Conservation (phyloP, 257 asterid species). For the Lycium ferocissimum region DNA sequence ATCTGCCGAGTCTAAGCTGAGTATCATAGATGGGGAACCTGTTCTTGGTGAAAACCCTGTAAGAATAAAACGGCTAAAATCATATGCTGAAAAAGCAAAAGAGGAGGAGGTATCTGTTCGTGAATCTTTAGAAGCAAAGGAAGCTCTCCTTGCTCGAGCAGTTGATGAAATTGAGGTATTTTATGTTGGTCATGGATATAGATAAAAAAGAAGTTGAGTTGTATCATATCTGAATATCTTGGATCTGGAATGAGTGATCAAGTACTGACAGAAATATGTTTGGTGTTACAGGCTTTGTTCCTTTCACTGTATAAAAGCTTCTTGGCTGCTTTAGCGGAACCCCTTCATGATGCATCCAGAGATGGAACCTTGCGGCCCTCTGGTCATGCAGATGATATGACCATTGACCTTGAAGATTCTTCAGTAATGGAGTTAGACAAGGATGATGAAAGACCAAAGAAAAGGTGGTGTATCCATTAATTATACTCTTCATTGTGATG, state of each 20-base stretch:
- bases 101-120: conserved; percentile 67
- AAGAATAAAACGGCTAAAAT: conserved; percentile 85
- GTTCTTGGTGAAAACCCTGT: conserved; percentile 91
- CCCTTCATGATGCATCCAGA: conserved; percentile 62
- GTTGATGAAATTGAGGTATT: conserved; percentile 83
- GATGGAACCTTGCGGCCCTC: conserved; percentile 62
- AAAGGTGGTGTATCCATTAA: conserved; percentile 55
- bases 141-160: conserved; percentile 86
- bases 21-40: conserved; percentile 92
- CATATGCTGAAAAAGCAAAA: conserved; percentile 68
- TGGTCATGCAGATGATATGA: conserved; percentile 76
- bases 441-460: conserved; percentile 59
- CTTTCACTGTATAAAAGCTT: conserved; percentile 77
- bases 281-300: conserved; percentile 67
- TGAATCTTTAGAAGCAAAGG: conserved; percentile 92
- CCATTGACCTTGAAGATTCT: conserved; percentile 74
- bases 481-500: not conserved
- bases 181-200: conserved; percentile 16
- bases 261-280: not conserved
- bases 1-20: conserved; percentile 74
- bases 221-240: not conserved
- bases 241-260: conserved; percentile 19
- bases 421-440: conserved; percentile 74
- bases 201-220: not conserved
- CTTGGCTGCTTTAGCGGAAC: conserved; percentile 67